phyloP scores from a whole-genome alignment of 83 land plant genomes.

The Picea abies region DNA sequence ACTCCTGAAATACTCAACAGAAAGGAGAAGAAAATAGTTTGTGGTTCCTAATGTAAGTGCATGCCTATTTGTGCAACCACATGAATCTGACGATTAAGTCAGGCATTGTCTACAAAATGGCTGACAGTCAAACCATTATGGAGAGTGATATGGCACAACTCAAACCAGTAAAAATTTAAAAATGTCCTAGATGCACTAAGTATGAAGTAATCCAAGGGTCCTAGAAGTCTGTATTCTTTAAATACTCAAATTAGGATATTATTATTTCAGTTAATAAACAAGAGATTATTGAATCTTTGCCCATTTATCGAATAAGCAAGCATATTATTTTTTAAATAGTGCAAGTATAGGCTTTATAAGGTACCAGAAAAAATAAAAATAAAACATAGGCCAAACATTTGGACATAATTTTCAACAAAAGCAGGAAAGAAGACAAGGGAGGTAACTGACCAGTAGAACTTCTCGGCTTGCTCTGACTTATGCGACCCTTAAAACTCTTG shows the following conservation, averaged over 20 bases:
- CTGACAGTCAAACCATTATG: too few species aligned
- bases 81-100: too few species aligned
- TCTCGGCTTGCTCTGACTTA: conserved; percentile 67
- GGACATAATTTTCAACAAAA: neutral
- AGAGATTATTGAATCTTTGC: neutral
- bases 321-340: neutral
- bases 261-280: neutral
- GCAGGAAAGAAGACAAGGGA: neutral
- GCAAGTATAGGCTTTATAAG: neutral
- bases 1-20: too few species aligned
- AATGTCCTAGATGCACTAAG: too few species aligned
- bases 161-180: too few species aligned
- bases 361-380: neutral
- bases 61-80: too few species aligned
- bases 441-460: conserved; percentile 49
- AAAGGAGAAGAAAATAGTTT: too few species aligned
- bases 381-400: conserved; percentile 7
- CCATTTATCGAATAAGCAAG: conserved; percentile 5
- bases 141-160: too few species aligned
- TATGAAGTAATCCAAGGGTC: neutral
- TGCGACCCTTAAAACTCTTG: conserved; percentile 70
- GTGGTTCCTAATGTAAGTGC: too few species aligned
- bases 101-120: too few species aligned
- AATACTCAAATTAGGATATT: neutral
- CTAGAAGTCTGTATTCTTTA: neutral